A percentile compares a stretch with the other conserved stretches of the same genome.
phyloP scores from a whole-genome alignment of 2,329 filamentous ascomycete genomes.

The Aspergillus ibericus region DNA sequence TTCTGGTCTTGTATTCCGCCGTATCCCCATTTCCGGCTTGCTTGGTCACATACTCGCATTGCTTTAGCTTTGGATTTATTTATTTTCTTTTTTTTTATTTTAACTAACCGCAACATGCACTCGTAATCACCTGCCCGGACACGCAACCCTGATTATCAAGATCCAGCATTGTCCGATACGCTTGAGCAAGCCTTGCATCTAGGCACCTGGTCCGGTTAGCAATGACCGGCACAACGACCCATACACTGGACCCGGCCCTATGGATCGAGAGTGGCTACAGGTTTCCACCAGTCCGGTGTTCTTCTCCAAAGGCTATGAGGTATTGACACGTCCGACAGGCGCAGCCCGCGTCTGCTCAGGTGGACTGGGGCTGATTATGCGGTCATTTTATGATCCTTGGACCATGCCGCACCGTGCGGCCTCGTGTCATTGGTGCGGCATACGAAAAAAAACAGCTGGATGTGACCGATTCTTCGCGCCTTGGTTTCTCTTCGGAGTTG shows the following conservation, averaged over 20 bases:
- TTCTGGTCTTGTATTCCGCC: slow-evolving; percentile 28
- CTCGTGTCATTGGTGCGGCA: slow-evolving; percentile 18
- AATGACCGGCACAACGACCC: slow-evolving; percentile 13
- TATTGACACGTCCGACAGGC: slow-evolving; percentile 11
- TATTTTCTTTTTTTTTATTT: slow-evolving; percentile 15
- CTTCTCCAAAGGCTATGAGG: neutral
- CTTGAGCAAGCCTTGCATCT: slow-evolving; percentile 15
- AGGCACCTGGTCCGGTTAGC: slow-evolving; percentile 16
- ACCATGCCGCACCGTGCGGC: slow-evolving; percentile 12
- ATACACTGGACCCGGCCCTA: slow-evolving; percentile 14
- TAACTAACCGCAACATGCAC: slow-evolving; percentile 12
- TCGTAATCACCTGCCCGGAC: neutral
- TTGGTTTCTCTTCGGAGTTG: slow-evolving; percentile 2
- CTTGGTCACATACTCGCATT: neutral
- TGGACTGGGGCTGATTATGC: slow-evolving; percentile 15
- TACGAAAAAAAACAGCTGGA: slow-evolving; percentile 10
- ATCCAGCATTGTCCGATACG: slow-evolving; percentile 3
- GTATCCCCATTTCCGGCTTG: slow-evolving; percentile 7
- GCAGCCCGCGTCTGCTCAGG: slow-evolving; percentile 2
- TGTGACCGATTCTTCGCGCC: slow-evolving; percentile 10
- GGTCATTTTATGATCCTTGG: slow-evolving; percentile 11
- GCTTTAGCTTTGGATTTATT: neutral
- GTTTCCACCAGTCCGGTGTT: neutral
- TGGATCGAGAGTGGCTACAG: slow-evolving; percentile 10
- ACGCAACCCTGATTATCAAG: neutral